Evolutionary conservation across 768 basidiomycete species (phyloP).

Genomic region (Guyanaporus albipodus): DNA sequence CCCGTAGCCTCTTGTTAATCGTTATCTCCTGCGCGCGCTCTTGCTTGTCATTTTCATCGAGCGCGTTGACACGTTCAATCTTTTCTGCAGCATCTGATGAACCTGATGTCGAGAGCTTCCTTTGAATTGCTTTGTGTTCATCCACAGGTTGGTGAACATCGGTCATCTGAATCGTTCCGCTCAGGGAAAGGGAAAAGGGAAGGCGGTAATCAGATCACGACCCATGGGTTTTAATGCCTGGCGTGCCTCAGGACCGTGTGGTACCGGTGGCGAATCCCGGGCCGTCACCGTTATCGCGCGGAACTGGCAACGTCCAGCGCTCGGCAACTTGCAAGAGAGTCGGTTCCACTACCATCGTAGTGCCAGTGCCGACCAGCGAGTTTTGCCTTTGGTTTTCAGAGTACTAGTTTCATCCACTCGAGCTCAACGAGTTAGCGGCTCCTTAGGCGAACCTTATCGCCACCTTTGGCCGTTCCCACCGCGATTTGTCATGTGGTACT

Average conservation of each 20-base stretch:
- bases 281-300: slow-evolving; percentile 1
- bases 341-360: too few relatives aligned
- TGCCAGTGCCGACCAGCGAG: too few relatives aligned
- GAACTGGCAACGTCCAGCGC: too few relatives aligned
- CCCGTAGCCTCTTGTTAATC: slow-evolving; percentile 30
- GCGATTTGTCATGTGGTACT: neutral
- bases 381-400: too few relatives aligned
- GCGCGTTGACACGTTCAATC: slow-evolving; percentile 12
- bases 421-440: too few relatives aligned
- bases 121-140: slow-evolving; percentile 14
- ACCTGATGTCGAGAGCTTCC: slow-evolving; percentile 14
- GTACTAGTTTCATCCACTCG: too few relatives aligned
- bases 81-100: slow-evolving; percentile 12
- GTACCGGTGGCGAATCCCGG: neutral
- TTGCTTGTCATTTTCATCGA: slow-evolving; percentile 10
- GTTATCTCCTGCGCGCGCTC: neutral
- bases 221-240: neutral
- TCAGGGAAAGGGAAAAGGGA: neutral
- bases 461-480: too few relatives aligned
- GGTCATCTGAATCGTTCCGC: slow-evolving; percentile 20
- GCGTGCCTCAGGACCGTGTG: neutral
- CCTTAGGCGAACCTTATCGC: too few relatives aligned
- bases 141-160: neutral
- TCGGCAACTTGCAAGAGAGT: too few relatives aligned
- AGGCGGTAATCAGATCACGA: slow-evolving; percentile 6